phyloP scores from a whole-genome alignment of 441 rosid species.

The Hypseocharis bilobata region DNA sequence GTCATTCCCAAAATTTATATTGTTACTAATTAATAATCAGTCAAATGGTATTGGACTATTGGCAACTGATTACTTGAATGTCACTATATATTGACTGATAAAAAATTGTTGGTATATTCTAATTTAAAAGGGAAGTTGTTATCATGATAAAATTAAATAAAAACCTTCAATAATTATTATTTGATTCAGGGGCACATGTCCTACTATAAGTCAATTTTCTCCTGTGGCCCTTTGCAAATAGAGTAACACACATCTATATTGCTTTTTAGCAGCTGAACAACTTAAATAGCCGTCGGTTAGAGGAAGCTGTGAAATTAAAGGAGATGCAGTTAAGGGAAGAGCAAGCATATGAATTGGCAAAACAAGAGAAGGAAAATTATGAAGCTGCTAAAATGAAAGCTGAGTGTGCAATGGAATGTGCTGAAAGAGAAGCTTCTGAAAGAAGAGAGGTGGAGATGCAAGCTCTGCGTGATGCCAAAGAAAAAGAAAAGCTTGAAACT shows the following conservation, averaged over 20 bases:
- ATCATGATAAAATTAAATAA: neutral
- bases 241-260: conserved; percentile 12
- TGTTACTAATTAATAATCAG: too few species aligned
- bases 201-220: neutral
- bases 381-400: conserved; percentile 57
- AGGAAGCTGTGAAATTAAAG: conserved; percentile 50
- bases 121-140: too few species aligned
- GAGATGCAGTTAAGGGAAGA: conserved; percentile 46
- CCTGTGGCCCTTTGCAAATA: neutral
- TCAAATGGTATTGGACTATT: too few species aligned
- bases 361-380: conserved; percentile 47
- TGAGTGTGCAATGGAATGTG: conserved; percentile 33
- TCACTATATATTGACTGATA: too few species aligned
- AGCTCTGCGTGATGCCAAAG: conserved; percentile 49
- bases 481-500: conserved; percentile 56
- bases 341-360: conserved; percentile 46
- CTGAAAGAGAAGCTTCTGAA: conserved; percentile 52
- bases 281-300: conserved; percentile 38
- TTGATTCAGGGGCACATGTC: neutral
- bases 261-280: conserved; percentile 39
- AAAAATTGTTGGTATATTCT: too few species aligned
- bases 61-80: too few species aligned
- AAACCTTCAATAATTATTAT: neutral
- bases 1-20: too few species aligned
- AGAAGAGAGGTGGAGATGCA: conserved; percentile 53